Base-by-base conservation (phyloP, 2,329 filamentous ascomycete species). In the Chrysoporthe austroafricana region DNA sequence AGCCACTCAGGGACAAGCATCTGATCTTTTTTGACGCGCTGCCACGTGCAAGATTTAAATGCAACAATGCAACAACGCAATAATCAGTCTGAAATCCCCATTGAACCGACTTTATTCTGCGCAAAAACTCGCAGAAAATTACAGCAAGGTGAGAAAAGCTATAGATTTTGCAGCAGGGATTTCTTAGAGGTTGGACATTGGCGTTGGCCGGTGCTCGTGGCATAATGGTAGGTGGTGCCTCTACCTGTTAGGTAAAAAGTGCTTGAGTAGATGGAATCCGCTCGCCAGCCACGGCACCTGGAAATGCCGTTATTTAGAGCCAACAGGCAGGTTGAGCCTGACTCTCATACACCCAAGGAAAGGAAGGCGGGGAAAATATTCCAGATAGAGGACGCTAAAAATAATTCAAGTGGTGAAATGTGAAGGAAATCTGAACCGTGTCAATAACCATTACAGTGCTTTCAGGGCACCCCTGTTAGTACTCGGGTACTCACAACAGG, bases 31-130 rank as follows among this genome's bases (percentile, higher is more conserved):
- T 34, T 61, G 43, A 48, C 59, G 59, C 59, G 59, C 7, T 48
- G 59, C 42, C 59, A 61, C 59, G 59, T 61, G 59, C 59, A 48
- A 43, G 18, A 5, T 14, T 42, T 8, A 21, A 7, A n/a, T 36
- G 54, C 4, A 57, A 39, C 13, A 39, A 21, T n/a, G 14, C 52
- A 57, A 16, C 52, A 36, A 56, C 18, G 52, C 18, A 57, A 13
- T 21, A 54, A 16, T 14, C 2, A 54, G 26, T 26, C 26, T 2
- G 7, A 7, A 54, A 16, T 6, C 18, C 32, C 16, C 16, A n/a
- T 39, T 21, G 54, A 18, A 18, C 16, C 4, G 4, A 39, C 6
- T 39, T 6, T 21, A 14, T 34, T 13, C 34, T 21, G 14, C 34
- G 7, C 8, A 39, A 39, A 18, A 57, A n/a, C 13, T 57, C 52